Base-by-base conservation (phyloP, 2,329 filamentous ascomycete genomes). In the Albophoma yamanashiensis region DNA sequence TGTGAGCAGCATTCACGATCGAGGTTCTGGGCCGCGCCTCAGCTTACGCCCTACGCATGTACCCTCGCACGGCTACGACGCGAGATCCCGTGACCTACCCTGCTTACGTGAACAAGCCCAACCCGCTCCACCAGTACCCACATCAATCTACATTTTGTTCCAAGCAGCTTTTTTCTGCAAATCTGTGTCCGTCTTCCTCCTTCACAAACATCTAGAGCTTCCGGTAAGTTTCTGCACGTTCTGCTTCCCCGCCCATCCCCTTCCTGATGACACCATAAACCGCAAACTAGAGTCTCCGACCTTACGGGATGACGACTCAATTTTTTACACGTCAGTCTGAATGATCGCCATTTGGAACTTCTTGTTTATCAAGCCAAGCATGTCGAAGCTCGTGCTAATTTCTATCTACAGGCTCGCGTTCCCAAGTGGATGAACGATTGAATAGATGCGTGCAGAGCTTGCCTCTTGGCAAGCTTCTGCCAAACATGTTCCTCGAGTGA, bases 221-320 rank as follows among this genome's bases (percentile, higher is more conserved):
- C 59, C 69, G 67, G 70, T 70, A 69, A 62, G 67, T 61, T 56
- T 59, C 39, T 45, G 38, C 2, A 38, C n/a, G 58, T 47, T 62
- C 56, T 62, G 59, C 57, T 63, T 52, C 50, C 40, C 59, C 43
- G 34, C 20, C 40, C 55, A 57, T 55, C 57, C 62, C 64, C 63
- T 79, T 76, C 76, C 74, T 91, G 90, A 93, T 93, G 90, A 92
- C 86, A 91, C 78, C 80, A 79, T 81, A 83, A 87, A 91, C 89
- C 88, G 84, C 87, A 87, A 92, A 92, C 89, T 95, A 95, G 91
- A 95, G 91, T 95, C 91, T 95, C 94, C 94, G 91, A 95, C 86
- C 88, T 79, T 74, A 63, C 74, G 81, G 85, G 82, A 88, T 93
- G 89, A 92, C 92, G 93, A 87, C 75, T 85, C 75, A 65, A 81